Evolutionary conservation across 2,329 filamentous ascomycete species (phyloP).

Genomic region (Pseudocercospora musae): DNA sequence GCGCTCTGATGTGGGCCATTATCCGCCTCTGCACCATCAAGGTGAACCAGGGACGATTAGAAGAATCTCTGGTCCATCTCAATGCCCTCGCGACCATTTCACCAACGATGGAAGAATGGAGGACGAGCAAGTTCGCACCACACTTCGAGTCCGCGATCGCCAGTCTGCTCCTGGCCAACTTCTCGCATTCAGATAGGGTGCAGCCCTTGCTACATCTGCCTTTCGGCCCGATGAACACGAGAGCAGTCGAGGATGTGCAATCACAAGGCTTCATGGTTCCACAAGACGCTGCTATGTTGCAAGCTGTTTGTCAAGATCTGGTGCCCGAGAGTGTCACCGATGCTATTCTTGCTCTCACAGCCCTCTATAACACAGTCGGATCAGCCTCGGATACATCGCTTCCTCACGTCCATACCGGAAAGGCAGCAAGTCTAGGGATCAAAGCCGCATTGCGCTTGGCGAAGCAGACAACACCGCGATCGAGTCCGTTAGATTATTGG

Average conservation of each 20-base stretch:
- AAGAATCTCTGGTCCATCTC: slow-evolving; percentile 16
- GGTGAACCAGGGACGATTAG: slow-evolving; percentile 17
- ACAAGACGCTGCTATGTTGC: slow-evolving; percentile 6
- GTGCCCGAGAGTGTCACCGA: slow-evolving; percentile 6
- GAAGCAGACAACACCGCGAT: slow-evolving; percentile 9
- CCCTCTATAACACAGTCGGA: slow-evolving; percentile 13
- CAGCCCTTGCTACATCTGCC: slow-evolving; percentile 12
- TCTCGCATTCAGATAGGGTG: slow-evolving; percentile 8
- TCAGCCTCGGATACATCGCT: slow-evolving; percentile 1
- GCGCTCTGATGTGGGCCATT: slow-evolving; percentile 17
- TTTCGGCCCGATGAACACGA: slow-evolving; percentile 9
- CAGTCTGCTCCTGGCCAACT: slow-evolving; percentile 17
- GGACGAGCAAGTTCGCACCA: slow-evolving; percentile 7
- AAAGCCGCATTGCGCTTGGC: slow-evolving; percentile 16
- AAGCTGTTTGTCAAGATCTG: slow-evolving; percentile 7
- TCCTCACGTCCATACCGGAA: slow-evolving; percentile 16
- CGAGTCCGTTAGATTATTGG: slow-evolving; percentile 1
- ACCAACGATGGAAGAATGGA: slow-evolving; percentile 15
- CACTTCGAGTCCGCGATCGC: slow-evolving; percentile 16
- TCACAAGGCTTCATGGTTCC: slow-evolving; percentile 13
- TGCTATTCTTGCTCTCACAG: slow-evolving; percentile 17
- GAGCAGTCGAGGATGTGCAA: slow-evolving; percentile 14
- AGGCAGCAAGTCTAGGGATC: slow-evolving; percentile 13
- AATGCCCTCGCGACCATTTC: slow-evolving; percentile 15
- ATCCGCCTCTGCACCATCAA: slow-evolving; percentile 20